Evolutionary conservation across 257 asterid species (phyloP), one percentile per base, ranked within the genome.

Genomic region (Marsdenia floribunda): DNA sequence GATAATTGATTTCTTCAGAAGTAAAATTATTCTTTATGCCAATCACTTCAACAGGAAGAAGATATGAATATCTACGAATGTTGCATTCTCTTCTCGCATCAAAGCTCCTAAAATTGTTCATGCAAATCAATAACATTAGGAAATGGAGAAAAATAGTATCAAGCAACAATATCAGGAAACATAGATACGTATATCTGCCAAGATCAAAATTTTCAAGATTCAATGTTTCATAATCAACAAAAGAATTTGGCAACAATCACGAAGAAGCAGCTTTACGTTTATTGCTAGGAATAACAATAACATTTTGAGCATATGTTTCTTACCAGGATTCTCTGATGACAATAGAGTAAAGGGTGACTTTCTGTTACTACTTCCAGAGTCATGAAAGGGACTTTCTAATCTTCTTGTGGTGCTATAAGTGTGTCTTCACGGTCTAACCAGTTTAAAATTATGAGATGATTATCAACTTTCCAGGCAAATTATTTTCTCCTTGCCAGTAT

Each of bases 61-160:
- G 96, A 84, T 94, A 94, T 24, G 92, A 86, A 81, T 94, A 94
- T 81, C 88, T 89, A 77, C 98, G 96, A 68, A 91, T 77, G 80
- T 73, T 83, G 76, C 98, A 92, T 87, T 94, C 99, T 73, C 86
- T 87, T 75, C 99, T 91, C 47, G 91, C 89, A 79, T 94, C 96
- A 85, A 94, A 92, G 82, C 96, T 89, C 92, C 98, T 93, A 87
- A 76, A 76, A 76, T 68, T 72, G 81, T 46, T 65, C 76, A 29
- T 50, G 50, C 70, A 67, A 59, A 75, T 12, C 46, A 55, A 75
- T 15, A 55, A 47, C 22, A 42, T 26, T 54, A 50, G 5, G 1
- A 52, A 7, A 67, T 66, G 26, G 8, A 52, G 15, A 61, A 65
- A 46, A 42, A 38, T 42, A 24, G 35, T 60, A 53, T 24, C 26